These are phyloP conservation scores for Leishmania mexicana DNA, from an alignment of 208 protist genomes.

Conservation along the genomic window DNA sequence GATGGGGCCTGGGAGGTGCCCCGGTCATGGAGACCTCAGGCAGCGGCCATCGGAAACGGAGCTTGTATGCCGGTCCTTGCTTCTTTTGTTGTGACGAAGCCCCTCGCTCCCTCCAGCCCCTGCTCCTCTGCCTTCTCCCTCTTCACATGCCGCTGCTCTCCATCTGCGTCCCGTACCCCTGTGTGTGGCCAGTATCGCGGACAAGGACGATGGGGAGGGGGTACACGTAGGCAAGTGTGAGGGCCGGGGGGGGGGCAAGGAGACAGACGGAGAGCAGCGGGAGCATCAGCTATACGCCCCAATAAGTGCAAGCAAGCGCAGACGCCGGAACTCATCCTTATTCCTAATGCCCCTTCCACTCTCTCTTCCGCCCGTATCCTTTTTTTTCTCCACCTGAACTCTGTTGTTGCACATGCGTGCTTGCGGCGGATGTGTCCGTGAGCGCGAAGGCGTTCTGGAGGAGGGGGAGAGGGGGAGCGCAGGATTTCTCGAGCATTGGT, in stretches of 20 bases:
- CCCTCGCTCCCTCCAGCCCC: background rate
- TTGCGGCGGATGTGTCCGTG: background rate
- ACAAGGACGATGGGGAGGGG: background rate
- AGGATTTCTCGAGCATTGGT: background rate
- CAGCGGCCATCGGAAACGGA: background rate
- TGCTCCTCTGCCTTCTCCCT: background rate
- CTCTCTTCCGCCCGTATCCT: too few species aligned
- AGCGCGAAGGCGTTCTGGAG: background rate
- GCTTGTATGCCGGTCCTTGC: background rate
- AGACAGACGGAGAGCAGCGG: background rate
- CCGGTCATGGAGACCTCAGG: background rate
- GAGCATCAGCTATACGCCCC: background rate
- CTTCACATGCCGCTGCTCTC: background rate
- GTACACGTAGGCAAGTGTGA: background rate
- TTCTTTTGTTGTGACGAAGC: background rate
- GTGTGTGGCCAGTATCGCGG: background rate
- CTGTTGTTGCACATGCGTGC: background rate
- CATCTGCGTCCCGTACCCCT: background rate
- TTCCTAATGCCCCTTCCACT: background rate
- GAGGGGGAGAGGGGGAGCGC: background rate
- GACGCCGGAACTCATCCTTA: background rate
- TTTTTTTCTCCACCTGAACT: background rate
- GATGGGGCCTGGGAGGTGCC: background rate
- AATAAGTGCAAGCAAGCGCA: background rate
- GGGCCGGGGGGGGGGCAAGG: too few species aligned